phyloP scores from a whole-genome alignment of 2,329 filamentous ascomycete species.

The Epichloe coenophiala region DNA sequence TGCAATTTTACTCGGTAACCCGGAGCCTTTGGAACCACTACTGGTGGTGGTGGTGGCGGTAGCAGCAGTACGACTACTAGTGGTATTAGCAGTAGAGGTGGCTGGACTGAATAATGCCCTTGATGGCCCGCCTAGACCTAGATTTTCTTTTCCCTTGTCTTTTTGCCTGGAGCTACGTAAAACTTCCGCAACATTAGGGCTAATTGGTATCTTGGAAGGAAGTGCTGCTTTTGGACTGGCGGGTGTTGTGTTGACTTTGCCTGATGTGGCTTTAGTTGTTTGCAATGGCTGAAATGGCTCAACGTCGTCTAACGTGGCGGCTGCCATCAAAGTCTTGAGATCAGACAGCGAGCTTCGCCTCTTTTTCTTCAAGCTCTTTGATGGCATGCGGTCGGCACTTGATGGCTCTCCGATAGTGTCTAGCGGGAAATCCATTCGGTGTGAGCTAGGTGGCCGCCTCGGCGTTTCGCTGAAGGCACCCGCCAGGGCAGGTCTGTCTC shows the following conservation, averaged over 20 bases:
- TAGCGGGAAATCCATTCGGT: constrained; percentile 39
- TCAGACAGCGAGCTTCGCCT: constrained; percentile 86
- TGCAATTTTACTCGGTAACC: constrained; percentile 15
- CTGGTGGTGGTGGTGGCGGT: not conserved
- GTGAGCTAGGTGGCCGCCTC: constrained; percentile 42
- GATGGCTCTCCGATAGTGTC: constrained; percentile 48
- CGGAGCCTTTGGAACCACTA: constrained; percentile 6
- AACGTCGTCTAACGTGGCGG: constrained; percentile 34
- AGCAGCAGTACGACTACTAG: not conserved
- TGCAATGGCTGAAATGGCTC: constrained; percentile 33
- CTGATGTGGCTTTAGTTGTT: constrained; percentile 38
- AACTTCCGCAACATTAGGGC: constrained; percentile 26
- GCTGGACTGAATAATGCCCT: not conserved
- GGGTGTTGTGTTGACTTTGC: constrained; percentile 36
- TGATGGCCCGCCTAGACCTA: constrained; percentile 9
- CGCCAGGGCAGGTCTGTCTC: constrained; percentile 46
- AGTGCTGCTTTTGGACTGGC: constrained; percentile 29
- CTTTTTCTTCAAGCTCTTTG: constrained; percentile 52
- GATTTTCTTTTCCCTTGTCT: constrained; percentile 24
- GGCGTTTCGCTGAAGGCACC: constrained; percentile 47
- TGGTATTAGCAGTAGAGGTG: not conserved
- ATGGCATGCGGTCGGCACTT: constrained; percentile 21
- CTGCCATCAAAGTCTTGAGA: constrained; percentile 54
- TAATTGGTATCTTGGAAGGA: constrained; percentile 39
- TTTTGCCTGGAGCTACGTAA: constrained; percentile 34